Base-by-base conservation (phyloP, 2,329 filamentous ascomycete genomes). In the Neodidymelliopsis sp. region DNA sequence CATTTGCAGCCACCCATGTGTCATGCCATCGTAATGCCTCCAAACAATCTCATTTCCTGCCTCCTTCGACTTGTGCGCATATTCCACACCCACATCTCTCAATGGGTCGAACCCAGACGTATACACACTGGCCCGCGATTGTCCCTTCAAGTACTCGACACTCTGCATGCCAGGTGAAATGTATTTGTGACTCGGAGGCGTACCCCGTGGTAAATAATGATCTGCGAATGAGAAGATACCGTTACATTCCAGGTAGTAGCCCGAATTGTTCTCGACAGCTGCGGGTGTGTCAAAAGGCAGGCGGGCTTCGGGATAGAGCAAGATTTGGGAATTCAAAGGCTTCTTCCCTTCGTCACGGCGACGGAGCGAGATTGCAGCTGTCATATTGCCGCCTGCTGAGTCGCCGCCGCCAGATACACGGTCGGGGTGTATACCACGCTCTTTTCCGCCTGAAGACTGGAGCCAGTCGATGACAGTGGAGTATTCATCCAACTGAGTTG, bases 361-460 rank as follows among this genome's bases (percentile, higher is more conserved):
- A 8, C 35, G 35, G 15, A 74, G 50, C 2, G 53, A 50, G 2
- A 73, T 24, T 8, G 65, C 68, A 4, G 69, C 65, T 2, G 71
- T 71, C 69, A 74, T 69, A 44, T 72, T 72, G 2, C 71, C 69
- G n/a, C 69, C 70, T 4, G 68, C 69, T 20, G 58, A 65, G 42
- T 73, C 69, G 19, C 70, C 72, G 16, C 67, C 69, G 6, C 67
- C 67, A 6, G 69, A 58, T 3, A 74, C 59, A 19, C 23, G 34
- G 12, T 27, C 46, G 2, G 59, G 35, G 33, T 68, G 49, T 11
- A 73, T 59, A 11, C 65, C 67, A 1, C 62, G 60, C 16, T 27
- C 35, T 24, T 38, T 27, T 2, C 35, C 35, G 24, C 35, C 35
- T 3, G 15, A 18, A 3, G 59, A 46, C 35, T 62, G 60, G 13